Evolutionary conservation across 169 alveolate species (phyloP).

Genomic region (Eimeria praecox): DNA sequence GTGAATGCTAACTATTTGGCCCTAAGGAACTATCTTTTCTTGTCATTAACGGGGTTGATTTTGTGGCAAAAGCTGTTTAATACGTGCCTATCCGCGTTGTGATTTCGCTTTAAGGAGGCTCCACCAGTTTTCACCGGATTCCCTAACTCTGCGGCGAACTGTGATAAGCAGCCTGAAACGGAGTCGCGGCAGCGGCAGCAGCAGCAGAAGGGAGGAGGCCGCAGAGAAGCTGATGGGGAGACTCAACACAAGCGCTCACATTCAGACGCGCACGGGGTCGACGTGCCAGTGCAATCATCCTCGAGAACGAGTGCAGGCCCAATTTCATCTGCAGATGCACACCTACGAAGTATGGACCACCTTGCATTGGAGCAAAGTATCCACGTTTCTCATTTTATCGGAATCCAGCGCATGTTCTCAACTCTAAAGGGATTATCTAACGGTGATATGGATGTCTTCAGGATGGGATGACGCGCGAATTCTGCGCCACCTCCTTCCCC

Average conservation of each 20-base stretch:
- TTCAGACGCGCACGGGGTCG: constrained; percentile 24
- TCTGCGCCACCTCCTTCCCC: constrained; percentile 56
- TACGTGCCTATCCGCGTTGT: neutral
- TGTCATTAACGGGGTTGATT: neutral
- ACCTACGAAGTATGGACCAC: neutral
- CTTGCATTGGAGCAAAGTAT: neutral
- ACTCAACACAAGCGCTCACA: neutral
- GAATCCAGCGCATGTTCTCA: neutral
- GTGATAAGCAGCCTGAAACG: neutral
- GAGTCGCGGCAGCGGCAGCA: neutral
- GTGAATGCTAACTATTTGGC: neutral
- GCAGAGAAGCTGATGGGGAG: neutral
- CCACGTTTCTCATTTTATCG: neutral
- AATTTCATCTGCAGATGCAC: neutral
- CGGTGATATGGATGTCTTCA: neutral
- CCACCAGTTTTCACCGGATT: constrained; percentile 60
- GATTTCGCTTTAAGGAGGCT: constrained; percentile 6
- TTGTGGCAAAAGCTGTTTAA: neutral
- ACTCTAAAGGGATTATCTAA: too few relatives aligned
- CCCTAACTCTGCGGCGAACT: constrained; percentile 2
- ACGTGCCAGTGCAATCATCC: neutral
- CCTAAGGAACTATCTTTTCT: neutral
- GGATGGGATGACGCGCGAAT: constrained; percentile 59
- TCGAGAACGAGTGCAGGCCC: constrained; percentile 4
- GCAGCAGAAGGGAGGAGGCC: constrained; percentile 27